These are phyloP conservation scores for Fusarium algeriense DNA, from an alignment of 2,329 filamentous ascomycete species.

Conservation along the genomic window DNA sequence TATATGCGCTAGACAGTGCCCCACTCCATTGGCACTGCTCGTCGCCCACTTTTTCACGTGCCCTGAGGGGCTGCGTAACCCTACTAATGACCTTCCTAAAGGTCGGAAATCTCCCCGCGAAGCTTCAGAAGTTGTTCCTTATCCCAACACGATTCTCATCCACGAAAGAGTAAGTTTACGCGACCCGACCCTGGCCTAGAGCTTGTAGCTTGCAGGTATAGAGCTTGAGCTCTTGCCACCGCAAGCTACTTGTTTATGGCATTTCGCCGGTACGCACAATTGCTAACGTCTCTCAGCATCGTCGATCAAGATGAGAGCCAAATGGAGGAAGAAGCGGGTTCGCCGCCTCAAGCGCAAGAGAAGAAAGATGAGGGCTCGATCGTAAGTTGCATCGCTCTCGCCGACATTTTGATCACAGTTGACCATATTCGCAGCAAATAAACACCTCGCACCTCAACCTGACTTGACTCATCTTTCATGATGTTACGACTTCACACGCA, in stretches of 20 bases:
- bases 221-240: constrained; percentile 26
- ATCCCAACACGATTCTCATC: constrained; percentile 62
- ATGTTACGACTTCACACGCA: constrained; percentile 53
- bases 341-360: constrained; percentile 99
- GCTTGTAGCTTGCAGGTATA: constrained; percentile 23
- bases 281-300: constrained; percentile 47
- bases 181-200: constrained; percentile 20
- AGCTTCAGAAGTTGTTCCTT: constrained; percentile 52
- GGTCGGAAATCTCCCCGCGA: constrained; percentile 49
- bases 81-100: constrained; percentile 12
- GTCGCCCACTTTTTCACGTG: constrained; percentile 23
- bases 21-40: neutral
- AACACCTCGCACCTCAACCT: constrained; percentile 72
- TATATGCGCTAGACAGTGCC: constrained; percentile 6
- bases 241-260: constrained; percentile 14
- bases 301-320: constrained; percentile 83
- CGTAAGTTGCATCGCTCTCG: constrained; percentile 70
- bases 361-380: constrained; percentile 99
- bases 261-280: constrained; percentile 5
- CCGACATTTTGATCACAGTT: constrained; percentile 36
- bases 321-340: constrained; percentile 99
- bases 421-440: constrained; percentile 70
- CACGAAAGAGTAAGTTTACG: constrained; percentile 55
- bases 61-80: constrained; percentile 48
- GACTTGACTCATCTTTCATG: constrained; percentile 62